These are phyloP conservation scores for Trichocladium antarcticum DNA, from an alignment of 495 filamentous ascomycete genomes.

Conservation along the genomic window DNA sequence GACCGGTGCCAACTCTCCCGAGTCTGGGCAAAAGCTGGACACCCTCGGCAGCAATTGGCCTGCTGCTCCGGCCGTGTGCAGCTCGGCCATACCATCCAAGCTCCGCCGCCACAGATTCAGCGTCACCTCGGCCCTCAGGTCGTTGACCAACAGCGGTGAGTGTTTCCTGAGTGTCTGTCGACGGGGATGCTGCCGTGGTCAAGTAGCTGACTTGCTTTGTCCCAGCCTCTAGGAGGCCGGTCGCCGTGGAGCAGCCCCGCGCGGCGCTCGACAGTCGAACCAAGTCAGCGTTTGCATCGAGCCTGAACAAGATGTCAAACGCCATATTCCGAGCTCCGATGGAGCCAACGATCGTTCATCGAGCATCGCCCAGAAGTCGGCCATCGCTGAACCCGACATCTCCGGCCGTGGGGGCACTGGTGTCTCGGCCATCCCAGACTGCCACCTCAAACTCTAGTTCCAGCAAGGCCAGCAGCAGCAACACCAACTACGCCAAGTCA, in stretches of 20 bases:
- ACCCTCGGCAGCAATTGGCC: not conserved
- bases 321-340: constrained; percentile 31
- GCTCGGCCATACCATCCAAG: constrained; percentile 22
- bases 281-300: constrained; percentile 18
- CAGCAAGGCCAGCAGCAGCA: constrained; percentile 11
- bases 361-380: constrained; percentile 29
- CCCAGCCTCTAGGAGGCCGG: constrained; percentile 21
- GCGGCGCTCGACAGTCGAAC: not conserved
- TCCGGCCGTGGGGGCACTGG: not conserved
- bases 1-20: constrained; percentile 2
- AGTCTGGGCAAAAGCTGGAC: constrained; percentile 1
- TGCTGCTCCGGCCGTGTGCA: not conserved
- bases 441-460: not conserved
- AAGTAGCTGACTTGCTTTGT: constrained; percentile 1
- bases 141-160: constrained; percentile 37
- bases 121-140: constrained; percentile 35
- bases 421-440: not conserved
- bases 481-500: constrained; percentile 5
- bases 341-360: constrained; percentile 39
- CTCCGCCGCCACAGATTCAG: constrained; percentile 32
- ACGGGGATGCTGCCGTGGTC: not conserved
- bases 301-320: constrained; percentile 33
- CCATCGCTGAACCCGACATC: constrained; percentile 22
- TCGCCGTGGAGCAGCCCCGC: not conserved
- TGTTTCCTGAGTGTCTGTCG: not conserved